Base-by-base conservation (phyloP, 345 rosid species). In the Dipteronia dyeriana region DNA sequence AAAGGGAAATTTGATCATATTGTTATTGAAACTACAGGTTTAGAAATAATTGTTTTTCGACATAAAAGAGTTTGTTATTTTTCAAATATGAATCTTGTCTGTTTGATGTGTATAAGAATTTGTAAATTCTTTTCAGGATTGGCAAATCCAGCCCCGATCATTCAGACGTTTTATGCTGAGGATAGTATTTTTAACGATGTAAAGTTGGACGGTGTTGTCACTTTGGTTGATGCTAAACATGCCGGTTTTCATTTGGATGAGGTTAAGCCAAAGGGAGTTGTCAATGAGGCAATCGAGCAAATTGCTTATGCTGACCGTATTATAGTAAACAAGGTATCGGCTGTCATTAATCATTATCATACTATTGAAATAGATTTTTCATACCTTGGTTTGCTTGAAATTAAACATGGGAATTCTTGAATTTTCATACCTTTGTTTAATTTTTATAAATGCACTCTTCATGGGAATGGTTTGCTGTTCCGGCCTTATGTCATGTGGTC, bases 141-240 rank as follows among this genome's bases (percentile, higher is more conserved):
- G 88, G 99, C 99, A 54, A 96, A 92, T 75, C 99, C 95, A 14
- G 93, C 99, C n/a, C 99, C 98, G 23, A 91, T 96, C 71, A 96
- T 96, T 87, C 98, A 94, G 83, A 96, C 97, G 10, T 94, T 96
- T 90, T 96, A 96, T 85, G 91, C 98, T 0, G 99, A 96, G 83
- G 98, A 94, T 73, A 81, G 72, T 34, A 71, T 96, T 82, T 96
- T 91, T 83, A 90, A 82, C 81, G 94, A 91, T 82, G 99, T 96
- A 29, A 96, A 96, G 84, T 82, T 96, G 86, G 99, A 94, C 60
- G 97, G 97, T 19, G 98, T 94, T 73, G 95, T 96, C 60, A 96
- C 99, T 49, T 84, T 96, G 66, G 99, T 94, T 68, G 99, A 96
- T 86, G 95, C 99, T 66, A 96, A 96, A 81, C 99, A 96, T 86